Evolutionary conservation across 345 rosid species (phyloP), one percentile per base, ranked within the genome.

Genomic region (Litchi chinensis): DNA sequence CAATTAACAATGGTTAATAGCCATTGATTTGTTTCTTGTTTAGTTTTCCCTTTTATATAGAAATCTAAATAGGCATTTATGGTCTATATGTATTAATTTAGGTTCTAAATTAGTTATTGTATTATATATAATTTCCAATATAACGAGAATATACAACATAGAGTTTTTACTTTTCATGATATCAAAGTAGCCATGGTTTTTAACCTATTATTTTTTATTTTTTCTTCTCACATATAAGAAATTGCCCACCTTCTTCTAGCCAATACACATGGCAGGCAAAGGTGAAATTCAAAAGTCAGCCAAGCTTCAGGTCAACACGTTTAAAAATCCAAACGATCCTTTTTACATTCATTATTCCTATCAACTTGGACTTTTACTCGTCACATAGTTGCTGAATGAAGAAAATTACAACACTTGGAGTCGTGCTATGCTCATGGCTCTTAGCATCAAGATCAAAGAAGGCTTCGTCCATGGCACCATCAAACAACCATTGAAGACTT

Each of bases 391-490:
- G 3, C 8, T 75, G 11, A 65, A 44, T 50, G 71, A 50, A 75
- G 78, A 75, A 10, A 75, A 65, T 65, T 65, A 75, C 32, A 65
- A 18, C 32, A 73, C 32, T 5, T 75, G 71, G 24, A 65, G 50
- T 0, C 71, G 44, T 48, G 46, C 62, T 3, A 75, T 64, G 70
- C 22, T 64, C 24, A 75, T 63, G 40, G 70, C 64, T 65, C 71
- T 75, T 0, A 50, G 1, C 15, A 65, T 65, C 24, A 65, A 65
- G 19, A 46, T 0, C 1, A 26, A 26, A 26, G 28, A 26, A 26
- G 28, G 9, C 44, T 41, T 41, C 44, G 44, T 3, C 3, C 8
- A 65, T 16, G 28, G 71, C 1, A 65, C n/a, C 62, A 75, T 64
- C n/a, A 65, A 48, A 16, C 8, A 65, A 28, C 78, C 71, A 65